Base-by-base conservation (phyloP, 768 basidiomycete genomes). In the Mycena haematopus region DNA sequence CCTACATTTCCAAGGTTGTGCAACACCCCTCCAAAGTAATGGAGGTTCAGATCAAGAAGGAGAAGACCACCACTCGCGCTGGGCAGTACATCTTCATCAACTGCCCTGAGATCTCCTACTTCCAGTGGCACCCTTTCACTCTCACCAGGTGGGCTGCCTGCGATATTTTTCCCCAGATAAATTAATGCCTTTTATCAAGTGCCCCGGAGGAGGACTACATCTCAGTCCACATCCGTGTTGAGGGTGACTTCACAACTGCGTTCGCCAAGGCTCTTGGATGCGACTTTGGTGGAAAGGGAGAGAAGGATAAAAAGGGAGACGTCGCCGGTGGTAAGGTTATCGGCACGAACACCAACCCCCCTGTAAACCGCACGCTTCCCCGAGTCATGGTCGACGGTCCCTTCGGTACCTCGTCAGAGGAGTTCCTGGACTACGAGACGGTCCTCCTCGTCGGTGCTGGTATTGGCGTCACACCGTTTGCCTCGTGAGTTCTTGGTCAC, bases 41-140 rank as follows among this genome's bases (percentile, higher is more conserved):
- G 79, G 95, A 98, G 77, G 79, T 99, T 27, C 96, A 97, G 76
- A 96, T 98, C 83, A 97, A 96, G 83, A 98, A 97, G 78, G 96
- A 97, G 73, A 92, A 90, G 78, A 93, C 87, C 0, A 89, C 81
- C 2, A 88, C 86, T 22, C 84, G 89, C 17, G 93, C 95, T 7
- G 95, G 95, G 21, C 93, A 96, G 74, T 98, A 97, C 76, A 93
- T 98, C 75, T 95, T 97, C 82, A 76, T 97, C 49, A 89, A 81
- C 66, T 95, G 93, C 78, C 96, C 95, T 13, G 92, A 94, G 75
- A 80, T 97, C 51, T 93, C 91, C 17, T 96, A 95, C 80, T 96
- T 90, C 83, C 94, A 97, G 73, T 98, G 95, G 92, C 96, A 98
- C 73, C 94, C 95, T n/a, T 96, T 97, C 83, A 96, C 95, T 14